These are phyloP conservation scores for Adiantum capillusveneris DNA, from an alignment of 75 land plant species.

Conservation along the genomic window DNA sequence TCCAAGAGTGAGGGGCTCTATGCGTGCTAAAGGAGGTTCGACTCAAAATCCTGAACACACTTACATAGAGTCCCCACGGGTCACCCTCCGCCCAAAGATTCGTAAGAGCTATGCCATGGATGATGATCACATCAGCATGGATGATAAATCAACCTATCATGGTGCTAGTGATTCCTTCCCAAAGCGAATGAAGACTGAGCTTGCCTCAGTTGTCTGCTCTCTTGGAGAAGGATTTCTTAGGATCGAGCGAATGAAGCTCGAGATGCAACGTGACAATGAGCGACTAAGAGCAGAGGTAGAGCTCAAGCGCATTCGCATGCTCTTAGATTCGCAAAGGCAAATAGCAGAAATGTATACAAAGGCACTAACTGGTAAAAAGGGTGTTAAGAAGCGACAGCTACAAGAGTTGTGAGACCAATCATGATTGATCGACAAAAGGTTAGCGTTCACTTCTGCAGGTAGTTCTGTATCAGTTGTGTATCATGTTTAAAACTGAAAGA, in stretches of 20 bases:
- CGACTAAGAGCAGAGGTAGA: constrained; percentile 50
- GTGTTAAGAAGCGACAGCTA: constrained; percentile 20
- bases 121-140: too few relatives aligned
- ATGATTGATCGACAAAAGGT: too few relatives aligned
- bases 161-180: not conserved
- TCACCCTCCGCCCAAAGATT: too few relatives aligned
- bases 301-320: constrained; percentile 37
- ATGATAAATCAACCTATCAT: too few relatives aligned
- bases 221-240: constrained; percentile 43
- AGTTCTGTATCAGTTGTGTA: too few relatives aligned
- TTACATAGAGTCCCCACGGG: too few relatives aligned
- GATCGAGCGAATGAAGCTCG: constrained; percentile 49
- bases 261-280: constrained; percentile 51
- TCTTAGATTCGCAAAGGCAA: constrained; percentile 33
- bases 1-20: too few relatives aligned
- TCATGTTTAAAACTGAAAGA: too few relatives aligned
- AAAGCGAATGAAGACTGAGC: constrained; percentile 3
- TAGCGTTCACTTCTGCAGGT: too few relatives aligned
- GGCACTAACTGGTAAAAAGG: constrained; percentile 20
- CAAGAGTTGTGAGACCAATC: constrained; percentile 9
- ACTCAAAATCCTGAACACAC: too few relatives aligned
- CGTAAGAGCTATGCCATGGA: too few relatives aligned
- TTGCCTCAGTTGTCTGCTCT: constrained; percentile 35
- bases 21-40: too few relatives aligned
- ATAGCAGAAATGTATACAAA: constrained; percentile 29